Evolutionary conservation across 768 basidiomycete genomes (phyloP), one percentile per base, ranked within the genome.

Genomic region (Hydnomerulius pinastri): DNA sequence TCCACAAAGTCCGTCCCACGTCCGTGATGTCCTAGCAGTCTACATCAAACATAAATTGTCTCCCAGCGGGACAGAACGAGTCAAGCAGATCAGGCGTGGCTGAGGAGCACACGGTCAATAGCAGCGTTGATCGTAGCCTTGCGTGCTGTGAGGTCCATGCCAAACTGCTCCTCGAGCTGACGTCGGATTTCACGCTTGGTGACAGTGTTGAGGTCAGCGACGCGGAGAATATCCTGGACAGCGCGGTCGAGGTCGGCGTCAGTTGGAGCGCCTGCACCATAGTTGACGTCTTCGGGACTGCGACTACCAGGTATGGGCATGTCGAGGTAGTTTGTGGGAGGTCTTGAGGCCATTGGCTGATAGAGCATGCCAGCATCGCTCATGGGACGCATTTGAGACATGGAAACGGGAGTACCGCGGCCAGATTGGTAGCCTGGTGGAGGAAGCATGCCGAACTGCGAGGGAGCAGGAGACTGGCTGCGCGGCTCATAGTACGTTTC

Each of bases 131-230:
- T 90, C 23, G 77, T 75, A 23, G 74, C 72, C 69, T 93, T 91
- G 49, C 86, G 80, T 20, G 81, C 57, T 11, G 82, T 80, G 50
- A 98, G 70, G 65, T 90, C 89, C 73, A 85, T 82, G 28, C 86
- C 87, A 64, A 87, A 97, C 53, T 78, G 79, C 52, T 83, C 83
- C 70, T 98, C 95, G 29, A 99, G 74, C 62, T 84, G 82, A 48
- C 84, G 77, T 32, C 96, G 81, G 43, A 99, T 86, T 58, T 87
- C 90, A 58, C 95, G 85, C 75, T 98, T 98, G 44, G 96, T 98
- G 50, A 97, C 78, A 10, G 83, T 83, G 63, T 93, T 92, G 43
- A 99, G 76, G 70, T 98, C 92, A 1, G 92, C 92, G 12, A 75
- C 71, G 15, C 78, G 79, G 46, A 98, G 73, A 33, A 97, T 77